Evolutionary conservation across 495 filamentous ascomycete species (phyloP), one percentile per base, ranked within the genome.

Genomic region (Aspergillus wentii): DNA sequence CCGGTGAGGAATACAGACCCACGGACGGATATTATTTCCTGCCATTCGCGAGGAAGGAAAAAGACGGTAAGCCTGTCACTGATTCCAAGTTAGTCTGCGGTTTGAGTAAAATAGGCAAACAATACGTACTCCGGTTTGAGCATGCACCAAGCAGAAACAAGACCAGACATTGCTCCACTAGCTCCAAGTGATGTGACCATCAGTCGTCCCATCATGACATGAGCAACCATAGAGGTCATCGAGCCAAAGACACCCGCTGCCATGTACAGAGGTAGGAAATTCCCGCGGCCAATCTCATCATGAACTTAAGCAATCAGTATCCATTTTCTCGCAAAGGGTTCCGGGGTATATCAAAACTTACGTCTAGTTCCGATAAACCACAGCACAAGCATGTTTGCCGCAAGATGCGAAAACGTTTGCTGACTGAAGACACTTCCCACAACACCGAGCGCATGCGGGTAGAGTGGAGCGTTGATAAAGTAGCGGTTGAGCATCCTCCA

Each of bases 211-310:
- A 53, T 40, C 8, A 88, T 42, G 21, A 89, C 81, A 33, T 76
- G 69, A 20, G 57, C 57, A 8, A 69, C 50, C 33, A 96, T 64
- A 17, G 79, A 82, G 2, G 67, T 56, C 41, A 86, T 74, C 28
- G 80, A 82, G 20, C 79, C 82, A 9, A 86, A 17, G 0, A 75
- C 73, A 27, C 87, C 90, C 3, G 77, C 68, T 1, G 76, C 61
- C 25, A 94, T 48, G 57, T 88, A 94, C 5, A 94, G 65, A 6
- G 82, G 80, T 3, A 98, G 66, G 61, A 96, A 95, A 42, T 80
- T 76, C 26, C 83, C 88, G 14, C 91, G 76, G 27, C 89, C 91
- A 36, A 96, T 74, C 37, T 95, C 82, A 49, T 95, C 89, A 65
- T 95, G 86, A 10, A 92, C 74, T 73, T 8, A 4, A 27, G 31